Conservation (phyloP, 345 rosid genomes). For the Iberis pinnata region DNA sequence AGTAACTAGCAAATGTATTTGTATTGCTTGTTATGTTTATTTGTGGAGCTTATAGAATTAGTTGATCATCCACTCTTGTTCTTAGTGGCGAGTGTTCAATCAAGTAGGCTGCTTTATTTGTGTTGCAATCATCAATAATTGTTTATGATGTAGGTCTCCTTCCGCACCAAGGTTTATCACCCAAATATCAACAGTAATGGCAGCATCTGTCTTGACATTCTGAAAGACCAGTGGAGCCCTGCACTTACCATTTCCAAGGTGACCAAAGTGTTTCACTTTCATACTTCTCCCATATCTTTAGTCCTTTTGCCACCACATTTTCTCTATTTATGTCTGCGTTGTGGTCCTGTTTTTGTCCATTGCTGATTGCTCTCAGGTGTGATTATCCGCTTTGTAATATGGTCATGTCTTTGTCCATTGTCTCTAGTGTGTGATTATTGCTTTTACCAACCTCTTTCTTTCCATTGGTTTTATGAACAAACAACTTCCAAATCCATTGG, state of each 20-base stretch:
- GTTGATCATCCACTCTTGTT: not conserved
- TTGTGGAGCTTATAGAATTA: not conserved
- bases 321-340: not conserved
- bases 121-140: not conserved
- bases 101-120: not conserved
- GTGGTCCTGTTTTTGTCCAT: not conserved
- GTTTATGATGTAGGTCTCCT: slow-evolving; percentile 42
- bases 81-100: too few relatives aligned
- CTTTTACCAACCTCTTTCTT: not conserved
- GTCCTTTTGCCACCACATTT: slow-evolving; percentile 2
- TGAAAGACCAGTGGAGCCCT: slow-evolving; percentile 74
- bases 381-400: not conserved
- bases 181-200: slow-evolving; percentile 70
- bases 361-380: not conserved
- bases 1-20: slow-evolving; percentile 11
- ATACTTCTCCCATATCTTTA: not conserved
- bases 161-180: slow-evolving; percentile 63
- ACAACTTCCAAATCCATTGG: too few relatives aligned
- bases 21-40: too few relatives aligned
- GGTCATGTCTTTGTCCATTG: not conserved
- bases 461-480: not conserved
- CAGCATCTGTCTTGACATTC: slow-evolving; percentile 69
- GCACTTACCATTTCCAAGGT: slow-evolving; percentile 70
- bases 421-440: not conserved
- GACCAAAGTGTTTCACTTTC: slow-evolving; percentile 4